These are phyloP conservation scores for Lithohypha guttulata DNA, from an alignment of 2,329 filamentous ascomycete genomes.

Conservation along the genomic window DNA sequence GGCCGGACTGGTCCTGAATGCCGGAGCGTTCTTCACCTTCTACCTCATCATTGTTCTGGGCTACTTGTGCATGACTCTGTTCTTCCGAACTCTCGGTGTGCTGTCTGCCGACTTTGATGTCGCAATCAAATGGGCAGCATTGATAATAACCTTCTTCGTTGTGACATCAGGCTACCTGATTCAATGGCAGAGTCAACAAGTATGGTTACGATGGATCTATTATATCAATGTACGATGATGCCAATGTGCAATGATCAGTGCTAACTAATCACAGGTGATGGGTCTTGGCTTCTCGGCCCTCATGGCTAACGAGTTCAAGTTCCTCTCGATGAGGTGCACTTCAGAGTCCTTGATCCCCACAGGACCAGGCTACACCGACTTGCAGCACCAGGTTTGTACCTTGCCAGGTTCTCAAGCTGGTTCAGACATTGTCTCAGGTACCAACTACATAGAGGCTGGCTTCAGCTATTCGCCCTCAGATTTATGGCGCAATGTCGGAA, in stretches of 20 bases:
- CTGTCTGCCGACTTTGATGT: conserved; percentile 72
- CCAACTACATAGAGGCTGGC: conserved; percentile 55
- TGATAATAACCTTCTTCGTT: conserved; percentile 72
- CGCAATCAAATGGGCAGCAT: conserved; percentile 70
- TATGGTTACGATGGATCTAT: conserved; percentile 71
- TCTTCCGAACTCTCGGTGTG: conserved; percentile 66
- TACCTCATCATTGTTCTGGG: conserved; percentile 58
- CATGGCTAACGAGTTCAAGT: conserved; percentile 79
- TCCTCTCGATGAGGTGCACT: conserved; percentile 58
- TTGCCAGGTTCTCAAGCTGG: conserved; percentile 61
- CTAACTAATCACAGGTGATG: too few species aligned
- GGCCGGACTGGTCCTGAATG: conserved; percentile 56
- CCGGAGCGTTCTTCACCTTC: conserved; percentile 68
- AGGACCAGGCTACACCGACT: conserved; percentile 58
- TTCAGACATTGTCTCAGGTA: conserved; percentile 51
- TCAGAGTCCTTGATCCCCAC: conserved; percentile 58
- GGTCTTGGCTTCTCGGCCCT: conserved; percentile 65
- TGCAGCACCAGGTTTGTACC: conserved; percentile 70
- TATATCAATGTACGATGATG: conserved; percentile 70
- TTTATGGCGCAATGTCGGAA: conserved; percentile 54
- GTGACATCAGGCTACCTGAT: conserved; percentile 76
- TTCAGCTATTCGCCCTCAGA: conserved; percentile 58
- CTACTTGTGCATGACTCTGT: conserved; percentile 63
- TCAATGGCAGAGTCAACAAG: conserved; percentile 62
- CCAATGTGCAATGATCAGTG: too few species aligned